Conservation (phyloP, 108 stramenopile species). For the Skeletonema potamos region DNA sequence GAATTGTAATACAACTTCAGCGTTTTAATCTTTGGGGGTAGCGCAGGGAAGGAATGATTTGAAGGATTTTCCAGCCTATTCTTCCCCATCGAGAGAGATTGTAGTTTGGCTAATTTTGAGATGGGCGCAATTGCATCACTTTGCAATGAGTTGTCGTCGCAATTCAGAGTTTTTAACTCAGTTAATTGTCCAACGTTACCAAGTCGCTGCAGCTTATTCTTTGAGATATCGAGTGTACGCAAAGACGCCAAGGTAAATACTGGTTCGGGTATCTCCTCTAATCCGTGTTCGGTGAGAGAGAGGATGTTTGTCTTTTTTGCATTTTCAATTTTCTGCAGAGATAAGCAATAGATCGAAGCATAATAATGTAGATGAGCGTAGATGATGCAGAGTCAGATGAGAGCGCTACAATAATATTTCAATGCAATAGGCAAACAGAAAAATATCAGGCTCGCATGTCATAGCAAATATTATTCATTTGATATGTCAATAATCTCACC, state of each 20-base stretch:
- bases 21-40: conserved; percentile 66
- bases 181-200: conserved; percentile 52
- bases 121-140: conserved; percentile 52
- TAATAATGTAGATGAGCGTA: conserved; percentile 30
- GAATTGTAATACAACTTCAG: conserved; percentile 59
- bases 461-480: too few species aligned
- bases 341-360: background rate
- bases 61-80: conserved; percentile 59
- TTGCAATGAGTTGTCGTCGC: conserved; percentile 68
- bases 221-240: conserved; percentile 75
- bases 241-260: conserved; percentile 72
- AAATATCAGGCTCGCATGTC: too few species aligned
- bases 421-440: too few species aligned
- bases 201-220: conserved; percentile 60
- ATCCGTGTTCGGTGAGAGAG: conserved; percentile 77
- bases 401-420: too few species aligned
- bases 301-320: conserved; percentile 68
- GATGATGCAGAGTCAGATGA: too few species aligned
- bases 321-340: conserved; percentile 68
- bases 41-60: conserved; percentile 27
- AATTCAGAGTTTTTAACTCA: conserved; percentile 75
- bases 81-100: conserved; percentile 59
- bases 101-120: conserved; percentile 62
- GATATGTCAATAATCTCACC: too few species aligned
- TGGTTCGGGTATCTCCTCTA: conserved; percentile 62